Base-by-base conservation (phyloP, 805 yeast genomes). In the Cyberlindnera mississippiensis region DNA sequence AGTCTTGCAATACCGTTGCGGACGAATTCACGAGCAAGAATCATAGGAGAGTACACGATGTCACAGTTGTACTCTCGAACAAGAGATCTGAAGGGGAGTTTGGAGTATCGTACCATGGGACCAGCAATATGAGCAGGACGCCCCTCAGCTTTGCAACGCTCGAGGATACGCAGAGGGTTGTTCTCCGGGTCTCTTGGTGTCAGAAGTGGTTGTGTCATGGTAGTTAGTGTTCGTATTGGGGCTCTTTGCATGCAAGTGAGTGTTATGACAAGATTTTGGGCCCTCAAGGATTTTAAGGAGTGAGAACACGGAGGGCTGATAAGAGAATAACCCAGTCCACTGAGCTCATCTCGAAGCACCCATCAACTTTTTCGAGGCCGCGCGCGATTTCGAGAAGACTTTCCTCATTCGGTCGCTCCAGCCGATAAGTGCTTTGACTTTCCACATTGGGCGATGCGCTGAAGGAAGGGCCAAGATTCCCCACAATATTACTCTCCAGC, bases 51-150 rank as follows among this genome's bases (percentile, higher is more conserved):
- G 58, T 93, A 90, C 3, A 88, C 95, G 8, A 91, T 81, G 59
- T 89, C 96, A 34, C 82, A 78, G 40, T 75, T 70, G 60, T 80
- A 86, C 29, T 80, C 80, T 26, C 96, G 64, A 13, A 85, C 80
- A 6, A 86, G 67, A 45, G 86, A 85, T 39, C 99, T 72, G 57
- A 93, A 91, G 3, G 98, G 96, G 33, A 93, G 72, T 61, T 93
- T 91, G 1, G 96, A 87, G 68, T 93, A 93, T 38, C 99, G 69
- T 1, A 93, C 99, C 99, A 93, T 93, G 4, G 99, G 99, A 0
- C 98, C 99, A 1, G 86, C 81, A 10, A 85, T 72, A 33, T 72
- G 74, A 1, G 76, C 87, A 0, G 83, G 82, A 45, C 82, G 62
- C 4, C 68, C 67, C 45, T 72, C 75, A 3, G 52, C 40, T 49